Evolutionary conservation across 2,329 filamentous ascomycete genomes (phyloP).

Genomic region (Paecilomyces sp.): DNA sequence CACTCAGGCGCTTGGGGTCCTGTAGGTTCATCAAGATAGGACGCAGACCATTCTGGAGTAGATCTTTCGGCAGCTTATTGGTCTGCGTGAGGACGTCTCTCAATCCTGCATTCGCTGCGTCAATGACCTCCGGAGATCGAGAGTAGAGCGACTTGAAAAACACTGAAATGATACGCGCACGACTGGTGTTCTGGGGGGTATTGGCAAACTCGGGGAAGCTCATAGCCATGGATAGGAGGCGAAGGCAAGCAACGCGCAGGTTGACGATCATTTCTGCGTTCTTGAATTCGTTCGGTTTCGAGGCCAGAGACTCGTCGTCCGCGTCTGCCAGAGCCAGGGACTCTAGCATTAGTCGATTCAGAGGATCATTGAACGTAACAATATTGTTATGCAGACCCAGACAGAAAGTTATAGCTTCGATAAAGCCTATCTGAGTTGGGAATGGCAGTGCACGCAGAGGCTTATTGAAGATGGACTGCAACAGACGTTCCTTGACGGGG

Average conservation of each 20-base stretch:
- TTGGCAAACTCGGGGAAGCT: slow-evolving; percentile 85
- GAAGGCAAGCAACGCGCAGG: slow-evolving; percentile 86
- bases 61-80: slow-evolving; percentile 87
- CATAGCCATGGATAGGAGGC: slow-evolving; percentile 87
- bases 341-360: slow-evolving; percentile 87
- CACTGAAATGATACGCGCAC: slow-evolving; percentile 71
- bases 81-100: slow-evolving; percentile 82
- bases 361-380: slow-evolving; percentile 82
- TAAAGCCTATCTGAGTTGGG: slow-evolving; percentile 92
- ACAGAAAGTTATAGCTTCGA: slow-evolving; percentile 95
- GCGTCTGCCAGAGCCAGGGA: slow-evolving; percentile 90
- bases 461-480: slow-evolving; percentile 93
- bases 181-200: slow-evolving; percentile 57
- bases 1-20: slow-evolving; percentile 81
- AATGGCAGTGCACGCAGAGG: slow-evolving; percentile 89
- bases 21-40: slow-evolving; percentile 96
- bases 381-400: slow-evolving; percentile 83
- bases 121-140: slow-evolving; percentile 83
- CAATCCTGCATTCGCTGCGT: slow-evolving; percentile 84
- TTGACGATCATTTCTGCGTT: slow-evolving; percentile 94
- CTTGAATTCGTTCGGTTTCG: slow-evolving; percentile 88
- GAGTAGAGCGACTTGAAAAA: slow-evolving; percentile 98
- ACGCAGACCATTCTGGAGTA: slow-evolving; percentile 86
- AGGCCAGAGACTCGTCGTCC: slow-evolving; percentile 82
- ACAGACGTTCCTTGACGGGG: slow-evolving; percentile 80